Percentiles rank a stretch among this genome's conserved stretches.
Conservation (phyloP, 495 filamentous ascomycete species). For the Penicillium flavigenum region DNA sequence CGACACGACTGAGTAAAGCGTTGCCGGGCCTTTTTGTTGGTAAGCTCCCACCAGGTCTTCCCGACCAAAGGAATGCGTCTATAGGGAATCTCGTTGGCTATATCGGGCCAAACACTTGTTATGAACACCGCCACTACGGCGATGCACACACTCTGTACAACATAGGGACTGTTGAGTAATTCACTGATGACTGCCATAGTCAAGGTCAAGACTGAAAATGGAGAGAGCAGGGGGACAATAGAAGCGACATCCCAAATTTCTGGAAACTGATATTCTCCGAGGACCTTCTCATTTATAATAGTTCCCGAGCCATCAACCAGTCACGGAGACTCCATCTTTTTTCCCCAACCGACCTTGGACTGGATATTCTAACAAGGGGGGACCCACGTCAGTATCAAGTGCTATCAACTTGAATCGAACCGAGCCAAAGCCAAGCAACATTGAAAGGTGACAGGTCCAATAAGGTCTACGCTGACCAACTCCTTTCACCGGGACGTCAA, state of each 20-base stretch:
- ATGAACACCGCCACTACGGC: conserved; percentile 25
- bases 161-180: conserved; percentile 26
- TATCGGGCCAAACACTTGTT: conserved; percentile 30
- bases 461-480: background rate
- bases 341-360: background rate
- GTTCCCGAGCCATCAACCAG: background rate
- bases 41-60: conserved; percentile 30
- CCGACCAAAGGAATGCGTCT: conserved; percentile 32
- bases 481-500: background rate
- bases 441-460: background rate
- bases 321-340: background rate
- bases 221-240: background rate
- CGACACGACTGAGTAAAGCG: conserved; percentile 28
- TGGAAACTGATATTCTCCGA: background rate
- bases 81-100: conserved; percentile 33
- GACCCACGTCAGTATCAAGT: conserved; percentile 2
- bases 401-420: background rate
- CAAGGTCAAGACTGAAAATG: background rate
- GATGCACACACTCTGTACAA: conserved; percentile 21
- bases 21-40: conserved; percentile 33
- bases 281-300: background rate
- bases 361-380: background rate
- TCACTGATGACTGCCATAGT: conserved; percentile 30
- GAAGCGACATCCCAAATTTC: background rate
- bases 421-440: background rate